Base-by-base conservation (phyloP, 495 filamentous ascomycete species). In the Aspergillus cristatus region DNA sequence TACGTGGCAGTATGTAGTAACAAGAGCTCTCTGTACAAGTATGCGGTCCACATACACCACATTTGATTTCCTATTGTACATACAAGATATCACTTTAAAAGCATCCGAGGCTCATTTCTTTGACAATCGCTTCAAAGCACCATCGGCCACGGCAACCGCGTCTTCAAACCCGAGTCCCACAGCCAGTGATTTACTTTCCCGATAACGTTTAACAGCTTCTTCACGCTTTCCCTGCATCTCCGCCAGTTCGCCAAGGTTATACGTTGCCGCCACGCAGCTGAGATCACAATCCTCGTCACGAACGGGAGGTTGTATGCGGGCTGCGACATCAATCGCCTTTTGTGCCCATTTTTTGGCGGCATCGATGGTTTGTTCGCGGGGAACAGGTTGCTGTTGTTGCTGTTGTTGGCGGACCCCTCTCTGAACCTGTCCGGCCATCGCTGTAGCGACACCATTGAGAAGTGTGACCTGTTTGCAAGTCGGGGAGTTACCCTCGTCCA, bases 181-280 rank as follows among this genome's bases (percentile, higher is more conserved):
- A 24, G 20, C 20, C 20, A 24, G 20, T 8, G 20, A 24, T 31
- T 65, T 63, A 12, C 84, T 79, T 51, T 93, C 78, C 30, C 69
- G 55, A 47, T 78, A 60, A 7, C 38, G 38, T 31, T 49, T 37
- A 37, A 34, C 32, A 17, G 91, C 91, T 46, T 82, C 72, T n/a
- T 67, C 62, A 0, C 60, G 41, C 47, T 82, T 67, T 2, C 81
- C 79, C 34, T 76, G 57, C 67, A 86, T 74, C 42, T 81, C 72
- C 1, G 86, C 79, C 45, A 98, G 75, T 42, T 88, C 81, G 10
- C 79, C 91, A 32, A 96, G 70, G 57, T 94, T 95, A 55, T 84
- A 78, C 28, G 79, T 81, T n/a, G 90, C 84, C 7, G 76, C 79
- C 0, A 80, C 82, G 54, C 91, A 96, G 11, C 77, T 83, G n/a